Evolutionary conservation across 495 filamentous ascomycete genomes (phyloP).

Genomic region (Penicillium coprophilum): DNA sequence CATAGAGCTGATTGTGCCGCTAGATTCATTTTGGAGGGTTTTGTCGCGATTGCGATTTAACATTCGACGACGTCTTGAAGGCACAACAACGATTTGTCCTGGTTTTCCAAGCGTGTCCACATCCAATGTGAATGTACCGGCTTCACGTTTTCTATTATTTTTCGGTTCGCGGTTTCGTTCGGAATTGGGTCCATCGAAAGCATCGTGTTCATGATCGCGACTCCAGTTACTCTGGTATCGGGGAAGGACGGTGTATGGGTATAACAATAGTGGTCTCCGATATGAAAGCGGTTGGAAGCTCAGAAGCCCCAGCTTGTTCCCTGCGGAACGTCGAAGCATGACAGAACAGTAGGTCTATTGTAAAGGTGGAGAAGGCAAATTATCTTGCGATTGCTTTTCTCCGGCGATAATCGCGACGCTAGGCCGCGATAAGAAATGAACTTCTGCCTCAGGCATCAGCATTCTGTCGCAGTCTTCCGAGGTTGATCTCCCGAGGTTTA

Average conservation of each 20-base stretch:
- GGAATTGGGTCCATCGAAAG: not conserved
- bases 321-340: constrained; percentile 31
- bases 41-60: constrained; percentile 6
- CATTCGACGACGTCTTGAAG: constrained; percentile 15
- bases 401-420: constrained; percentile 15
- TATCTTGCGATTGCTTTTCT: constrained; percentile 12
- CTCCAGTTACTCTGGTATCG: constrained; percentile 25
- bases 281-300: constrained; percentile 12
- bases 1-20: constrained; percentile 25
- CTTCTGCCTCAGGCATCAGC: constrained; percentile 13
- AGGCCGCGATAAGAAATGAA: constrained; percentile 10
- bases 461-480: too few species aligned
- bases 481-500: too few species aligned
- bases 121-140: constrained; percentile 19
- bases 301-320: constrained; percentile 18
- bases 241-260: constrained; percentile 16
- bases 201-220: constrained; percentile 5
- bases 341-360: constrained; percentile 8
- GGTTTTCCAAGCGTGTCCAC: constrained; percentile 43
- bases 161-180: constrained; percentile 9
- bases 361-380: constrained; percentile 11
- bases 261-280: constrained; percentile 12
- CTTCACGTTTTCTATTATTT: not conserved
- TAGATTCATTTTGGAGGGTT: constrained; percentile 5
- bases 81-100: constrained; percentile 43